These are phyloP conservation scores for Casuarina glauca DNA, from an alignment of 306 rosid species.

Conservation along the genomic window DNA sequence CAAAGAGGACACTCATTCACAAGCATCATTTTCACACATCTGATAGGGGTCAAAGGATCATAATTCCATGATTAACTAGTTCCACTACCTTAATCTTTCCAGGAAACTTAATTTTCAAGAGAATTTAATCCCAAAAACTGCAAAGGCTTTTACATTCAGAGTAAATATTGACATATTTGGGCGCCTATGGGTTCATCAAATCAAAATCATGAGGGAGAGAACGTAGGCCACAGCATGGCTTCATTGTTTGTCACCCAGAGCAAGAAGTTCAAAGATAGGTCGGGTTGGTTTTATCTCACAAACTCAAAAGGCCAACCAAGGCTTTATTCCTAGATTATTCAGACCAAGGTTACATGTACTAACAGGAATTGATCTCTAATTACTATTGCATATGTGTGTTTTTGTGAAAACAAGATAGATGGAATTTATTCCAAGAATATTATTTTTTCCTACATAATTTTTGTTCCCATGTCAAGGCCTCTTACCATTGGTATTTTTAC, in stretches of 20 bases:
- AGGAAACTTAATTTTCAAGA: neutral
- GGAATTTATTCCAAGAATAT: too few relatives aligned
- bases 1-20: neutral
- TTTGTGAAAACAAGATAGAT: too few relatives aligned
- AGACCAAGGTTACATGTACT: neutral
- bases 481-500: too few relatives aligned
- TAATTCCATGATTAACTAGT: constrained; percentile 1
- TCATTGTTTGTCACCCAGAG: neutral
- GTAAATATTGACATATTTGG: neutral
- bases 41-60: neutral
- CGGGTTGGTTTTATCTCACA: neutral
- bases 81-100: neutral
- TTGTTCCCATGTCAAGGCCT: too few relatives aligned
- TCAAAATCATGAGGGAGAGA: neutral
- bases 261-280: neutral
- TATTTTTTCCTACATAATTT: too few relatives aligned
- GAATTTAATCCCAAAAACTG: neutral
- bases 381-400: neutral
- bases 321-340: neutral
- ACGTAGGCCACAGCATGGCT: neutral
- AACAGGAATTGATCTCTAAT: neutral
- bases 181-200: neutral
- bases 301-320: neutral
- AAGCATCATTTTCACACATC: neutral
- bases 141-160: neutral